Evolutionary conservation across 2,329 filamentous ascomycete genomes (phyloP), one percentile per base, ranked within the genome.

Genomic region (Scedosporium dehoogii): DNA sequence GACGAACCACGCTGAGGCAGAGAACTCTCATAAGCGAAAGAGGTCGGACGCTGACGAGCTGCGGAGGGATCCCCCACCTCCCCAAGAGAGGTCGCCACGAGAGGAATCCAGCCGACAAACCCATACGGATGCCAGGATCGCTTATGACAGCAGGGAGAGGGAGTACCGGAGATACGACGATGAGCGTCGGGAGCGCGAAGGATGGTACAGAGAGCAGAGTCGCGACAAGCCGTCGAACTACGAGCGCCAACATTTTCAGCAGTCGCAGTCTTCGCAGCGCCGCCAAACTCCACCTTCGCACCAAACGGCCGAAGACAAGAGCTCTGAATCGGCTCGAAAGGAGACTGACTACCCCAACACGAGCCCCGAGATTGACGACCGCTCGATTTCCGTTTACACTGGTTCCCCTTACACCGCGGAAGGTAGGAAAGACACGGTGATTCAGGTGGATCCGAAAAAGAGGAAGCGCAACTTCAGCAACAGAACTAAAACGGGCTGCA

Each of bases 401-500:
- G 73, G 63, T 64, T 73, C 69, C 44, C 65, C 76, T 16, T 84
- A 80, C 67, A 77, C 75, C 2, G 73, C 78, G 2, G 78, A 81
- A 53, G 77, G 79, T 64, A 75, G 78, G 64, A 76, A 78, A 63
- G 79, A 81, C 58, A 74, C 75, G 0, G 68, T 79, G 33, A 73
- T 84, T 42, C 82, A 85, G 69, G 81, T 81, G 4, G 85, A 87
- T 67, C 79, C 82, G 3, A 89, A 89, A 73, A 89, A 88, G 73
- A 77, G 87, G 58, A 90, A 90, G 74, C 81, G 88, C 46, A 90
- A 91, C 70, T 97, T 97, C 70, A 96, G 91, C 76, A 96, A 97
- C 74, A 84, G 93, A 64, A 97, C 93, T 21, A 97, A 97, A 77
- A 97, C 92, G 9, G 92, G 92, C 38, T 97, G 93, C 73, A 85